Base-by-base conservation (phyloP, 1,139 yeast genomes). In the Kodamaea arcana region DNA sequence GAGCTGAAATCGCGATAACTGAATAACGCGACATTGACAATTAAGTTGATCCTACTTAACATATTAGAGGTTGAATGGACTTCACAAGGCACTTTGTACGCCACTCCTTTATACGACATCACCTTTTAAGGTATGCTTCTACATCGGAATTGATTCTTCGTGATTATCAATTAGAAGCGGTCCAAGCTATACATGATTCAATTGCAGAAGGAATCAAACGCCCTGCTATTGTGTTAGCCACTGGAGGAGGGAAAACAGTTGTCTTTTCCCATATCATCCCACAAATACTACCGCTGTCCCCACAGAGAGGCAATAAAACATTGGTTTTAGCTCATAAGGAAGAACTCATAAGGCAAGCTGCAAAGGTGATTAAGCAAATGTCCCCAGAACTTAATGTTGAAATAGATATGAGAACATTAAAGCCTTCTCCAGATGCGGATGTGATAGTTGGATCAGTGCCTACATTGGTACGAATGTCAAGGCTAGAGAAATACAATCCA, bases 201-300 rank as follows among this genome's bases (percentile, higher is more conserved):
- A 56, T 86, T 3, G 47, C 56, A 0, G 24, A 51, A 7, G 80
- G 82, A 0, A 53, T 65, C 4, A 59, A 67, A 15, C 64, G 94
- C 31, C 75, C 88, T 1, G 97, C 94, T 0, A 88, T 87, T 2
- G 84, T 88, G 12, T 57, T 92, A 33, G 96, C 97, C 4, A 92
- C 97, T 0, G 98, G 98, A 0, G 94, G 95, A 13, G 98, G 97
- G 2, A 90, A 90, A 49, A 90, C 97, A 0, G 87, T 88, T 13
- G 80, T 90, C 1, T 86, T 90, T 52, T 66, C 92, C 2, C 77
- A 78, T 46, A 51, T 88, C 31, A 72, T 87, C 4, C 69, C 75
- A 0, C 56, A 62, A 27, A 59, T 86, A 11, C 47, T 56, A 8
- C 68, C 76, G 0, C 51, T 56, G 7, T 15, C 39, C 1, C 39